These are phyloP conservation scores for Crithidia acanthocephali DNA, from an alignment of 208 protist genomes.

Conservation along the genomic window DNA sequence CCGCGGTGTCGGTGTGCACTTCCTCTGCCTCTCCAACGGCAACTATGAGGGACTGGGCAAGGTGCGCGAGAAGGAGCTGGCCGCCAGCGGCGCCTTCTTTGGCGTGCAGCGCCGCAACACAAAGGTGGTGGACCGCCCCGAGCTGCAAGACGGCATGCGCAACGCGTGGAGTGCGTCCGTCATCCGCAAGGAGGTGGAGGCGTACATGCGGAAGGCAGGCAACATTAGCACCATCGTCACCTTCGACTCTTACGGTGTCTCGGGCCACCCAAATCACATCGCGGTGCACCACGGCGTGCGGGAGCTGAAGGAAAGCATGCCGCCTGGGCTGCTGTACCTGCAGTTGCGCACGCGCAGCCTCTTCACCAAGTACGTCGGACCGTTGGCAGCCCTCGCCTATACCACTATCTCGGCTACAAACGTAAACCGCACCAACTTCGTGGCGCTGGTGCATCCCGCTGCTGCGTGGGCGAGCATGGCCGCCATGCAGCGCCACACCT, in stretches of 20 bases:
- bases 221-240: slow-evolving; percentile 92
- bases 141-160: slow-evolving; percentile 90
- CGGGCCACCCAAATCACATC: slow-evolving; percentile 96
- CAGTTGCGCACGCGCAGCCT: slow-evolving; percentile 63
- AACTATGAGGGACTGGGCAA: slow-evolving; percentile 81
- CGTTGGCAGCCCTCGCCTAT: slow-evolving; percentile 40
- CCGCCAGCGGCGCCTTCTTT: slow-evolving; percentile 77
- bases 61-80: slow-evolving; percentile 87
- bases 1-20: slow-evolving; percentile 54
- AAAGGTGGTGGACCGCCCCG: slow-evolving; percentile 71
- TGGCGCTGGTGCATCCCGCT: slow-evolving; percentile 56
- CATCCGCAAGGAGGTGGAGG: slow-evolving; percentile 61
- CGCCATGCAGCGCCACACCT: slow-evolving; percentile 91
- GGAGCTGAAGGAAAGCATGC: slow-evolving; percentile 62
- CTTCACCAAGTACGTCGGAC: slow-evolving; percentile 72
- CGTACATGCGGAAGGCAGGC: slow-evolving; percentile 61
- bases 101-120: slow-evolving; percentile 55
- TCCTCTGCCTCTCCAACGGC: slow-evolving; percentile 96
- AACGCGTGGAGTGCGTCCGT: slow-evolving; percentile 60
- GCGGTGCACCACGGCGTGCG: slow-evolving; percentile 86
- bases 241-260: slow-evolving; percentile 96
- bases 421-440: slow-evolving; percentile 42
- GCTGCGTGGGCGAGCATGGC: slow-evolving; percentile 53
- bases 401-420: slow-evolving; percentile 21
- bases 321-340: slow-evolving; percentile 74